Evolutionary conservation across 441 rosid genomes (phyloP), one percentile per base, ranked within the genome.

Genomic region (Corymbia citriodora): DNA sequence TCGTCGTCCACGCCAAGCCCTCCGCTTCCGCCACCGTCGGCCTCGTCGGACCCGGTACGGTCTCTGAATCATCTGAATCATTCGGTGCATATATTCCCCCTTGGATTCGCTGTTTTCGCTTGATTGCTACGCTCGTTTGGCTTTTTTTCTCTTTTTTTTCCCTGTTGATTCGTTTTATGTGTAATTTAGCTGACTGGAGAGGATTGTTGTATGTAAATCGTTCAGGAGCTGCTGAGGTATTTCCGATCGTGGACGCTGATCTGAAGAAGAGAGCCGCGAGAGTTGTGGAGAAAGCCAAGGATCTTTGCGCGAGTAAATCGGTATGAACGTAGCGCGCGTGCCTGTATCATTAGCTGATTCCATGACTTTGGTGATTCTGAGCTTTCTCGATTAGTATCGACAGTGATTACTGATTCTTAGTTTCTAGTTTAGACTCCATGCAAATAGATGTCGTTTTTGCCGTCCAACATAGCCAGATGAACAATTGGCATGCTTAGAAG

Each of bases 1-100:
- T 96, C 88, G 89, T 97, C 93, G 95, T 97, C 85, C 94, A 96
- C 90, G 96, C 99, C 90, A 97, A 95, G 92, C 97, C 98, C 85
- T 23, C 92, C 91, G 89, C 97, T 88, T 15, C 94, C 90, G 87
- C 98, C 49, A 93, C 92, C 89, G 93, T 96, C 53, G 95, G 96
- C 89, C 93, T 98, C 86, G 96, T 95, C 50, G 99, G 99, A 70
- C 96, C 99, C 45, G 99, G 98, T 97, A 92, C 3, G 87, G 19
- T 18, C 31, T 25, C 31, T 33, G 40, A 21, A 25, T 65, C 63
- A 0, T 25, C 31, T 33, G 40, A 21, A 25, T 65, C 63, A 0
- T 19, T 16, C 25, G 10, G n/a, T 48, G 52, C 85, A 48, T 23
- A 21, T 79, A 2, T 40, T 72, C 1, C 14, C 54, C 53, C 18